Conservation (phyloP, 176 grass and related monocot species). For the Rhynchospora breviuscula region DNA sequence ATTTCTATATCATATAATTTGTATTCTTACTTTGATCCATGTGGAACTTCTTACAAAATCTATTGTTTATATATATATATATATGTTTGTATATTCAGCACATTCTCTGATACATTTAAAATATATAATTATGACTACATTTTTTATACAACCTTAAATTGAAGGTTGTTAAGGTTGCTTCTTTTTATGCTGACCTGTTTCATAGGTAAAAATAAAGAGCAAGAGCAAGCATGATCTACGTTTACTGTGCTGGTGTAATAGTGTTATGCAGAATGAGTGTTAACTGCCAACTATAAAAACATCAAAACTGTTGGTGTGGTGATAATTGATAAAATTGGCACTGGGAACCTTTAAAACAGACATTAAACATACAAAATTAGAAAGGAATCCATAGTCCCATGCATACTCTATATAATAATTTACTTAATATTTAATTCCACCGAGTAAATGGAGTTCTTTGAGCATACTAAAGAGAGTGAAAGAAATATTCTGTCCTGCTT, state of each 20-base stretch:
- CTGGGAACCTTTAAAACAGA: neutral
- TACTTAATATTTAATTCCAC: neutral
- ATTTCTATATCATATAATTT: neutral
- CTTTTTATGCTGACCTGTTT: neutral
- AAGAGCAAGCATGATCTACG: neutral
- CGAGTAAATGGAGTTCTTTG: neutral
- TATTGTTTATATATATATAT: neutral
- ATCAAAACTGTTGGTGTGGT: neutral
- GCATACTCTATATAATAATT: neutral
- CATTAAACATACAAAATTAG: neutral
- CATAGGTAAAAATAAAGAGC: neutral
- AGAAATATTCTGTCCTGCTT: neutral
- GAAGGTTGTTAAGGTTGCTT: neutral
- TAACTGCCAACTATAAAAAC: neutral
- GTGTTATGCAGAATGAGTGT: neutral
- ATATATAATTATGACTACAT: neutral
- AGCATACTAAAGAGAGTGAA: neutral
- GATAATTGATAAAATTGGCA: neutral
- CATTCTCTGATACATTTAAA: neutral
- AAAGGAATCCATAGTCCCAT: neutral
- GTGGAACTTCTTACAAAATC: neutral
- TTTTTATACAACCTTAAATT: neutral
- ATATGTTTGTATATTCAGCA: neutral
- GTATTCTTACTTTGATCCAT: neutral
- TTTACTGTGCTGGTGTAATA: neutral